phyloP scores from a whole-genome alignment of 2,329 filamentous ascomycete species.

The Huntiella bhutanensis region DNA sequence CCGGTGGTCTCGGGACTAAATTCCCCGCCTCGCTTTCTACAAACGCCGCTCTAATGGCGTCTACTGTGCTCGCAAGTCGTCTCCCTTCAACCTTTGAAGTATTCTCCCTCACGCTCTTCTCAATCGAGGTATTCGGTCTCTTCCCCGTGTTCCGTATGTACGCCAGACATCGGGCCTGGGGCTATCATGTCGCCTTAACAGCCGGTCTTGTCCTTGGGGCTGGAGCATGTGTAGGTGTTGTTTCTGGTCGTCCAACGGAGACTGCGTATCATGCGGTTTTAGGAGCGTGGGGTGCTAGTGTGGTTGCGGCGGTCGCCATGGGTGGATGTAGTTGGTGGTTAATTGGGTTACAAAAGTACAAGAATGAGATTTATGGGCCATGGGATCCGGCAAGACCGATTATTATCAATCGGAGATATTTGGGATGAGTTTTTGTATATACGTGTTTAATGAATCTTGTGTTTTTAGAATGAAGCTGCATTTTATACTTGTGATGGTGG shows the following conservation, averaged over 20 bases:
- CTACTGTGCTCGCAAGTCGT: constrained; percentile 77
- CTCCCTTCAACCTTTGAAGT: constrained; percentile 83
- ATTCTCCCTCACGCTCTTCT: constrained; percentile 86
- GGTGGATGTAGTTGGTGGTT: constrained; percentile 96
- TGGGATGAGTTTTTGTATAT: constrained; percentile 19
- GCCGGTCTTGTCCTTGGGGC: constrained; percentile 59
- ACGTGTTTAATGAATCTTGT: not conserved
- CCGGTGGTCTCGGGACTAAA: constrained; percentile 42
- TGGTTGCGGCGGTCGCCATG: constrained; percentile 61
- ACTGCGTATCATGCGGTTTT: constrained; percentile 32
- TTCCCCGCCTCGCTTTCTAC: constrained; percentile 67
- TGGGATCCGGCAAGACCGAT: constrained; percentile 92
- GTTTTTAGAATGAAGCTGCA: not conserved
- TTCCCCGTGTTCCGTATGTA: constrained; percentile 96
- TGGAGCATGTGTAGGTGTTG: constrained; percentile 54
- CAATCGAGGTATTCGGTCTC: constrained; percentile 88
- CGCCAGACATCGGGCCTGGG: constrained; percentile 63
- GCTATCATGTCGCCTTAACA: constrained; percentile 61
- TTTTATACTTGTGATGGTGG: not conserved
- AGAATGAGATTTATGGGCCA: constrained; percentile 94
- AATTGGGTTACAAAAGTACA: constrained; percentile 92
- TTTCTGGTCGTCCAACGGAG: constrained; percentile 35
- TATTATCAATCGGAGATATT: constrained; percentile 48
- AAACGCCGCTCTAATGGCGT: constrained; percentile 91
- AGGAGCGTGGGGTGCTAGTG: constrained; percentile 57